These are phyloP conservation scores for Ophiostoma pallidulum DNA, from an alignment of 2,329 filamentous ascomycete genomes.

Conservation along the genomic window DNA sequence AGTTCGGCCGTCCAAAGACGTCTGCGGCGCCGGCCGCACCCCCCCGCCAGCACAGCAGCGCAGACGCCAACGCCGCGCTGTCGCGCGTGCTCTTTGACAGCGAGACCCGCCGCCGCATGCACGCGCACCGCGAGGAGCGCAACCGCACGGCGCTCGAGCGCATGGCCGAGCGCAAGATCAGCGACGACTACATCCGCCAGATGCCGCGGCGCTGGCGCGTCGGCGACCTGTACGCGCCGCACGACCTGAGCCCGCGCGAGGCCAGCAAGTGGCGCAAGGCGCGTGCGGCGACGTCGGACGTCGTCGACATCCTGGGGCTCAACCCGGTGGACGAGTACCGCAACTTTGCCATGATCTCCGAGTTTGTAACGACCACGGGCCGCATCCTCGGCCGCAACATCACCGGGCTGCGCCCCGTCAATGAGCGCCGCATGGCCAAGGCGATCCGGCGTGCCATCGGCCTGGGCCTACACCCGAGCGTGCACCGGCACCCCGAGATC, in stretches of 20 bases:
- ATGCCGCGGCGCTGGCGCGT: conserved; percentile 60
- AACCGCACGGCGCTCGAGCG: conserved; percentile 28
- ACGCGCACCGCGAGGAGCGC: conserved; percentile 7
- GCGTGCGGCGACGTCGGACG: conserved; percentile 50
- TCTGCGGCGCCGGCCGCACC: neutral
- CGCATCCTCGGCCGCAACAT: conserved; percentile 68
- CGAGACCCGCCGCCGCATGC: conserved; percentile 11
- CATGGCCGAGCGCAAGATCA: conserved; percentile 30
- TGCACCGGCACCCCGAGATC: conserved; percentile 81
- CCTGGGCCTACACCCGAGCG: conserved; percentile 82
- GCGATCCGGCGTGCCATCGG: conserved; percentile 83
- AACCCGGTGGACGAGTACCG: conserved; percentile 81
- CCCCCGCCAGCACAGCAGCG: neutral
- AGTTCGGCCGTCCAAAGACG: neutral
- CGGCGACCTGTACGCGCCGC: conserved; percentile 85
- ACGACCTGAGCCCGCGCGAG: conserved; percentile 71
- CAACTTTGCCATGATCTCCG: conserved; percentile 86
- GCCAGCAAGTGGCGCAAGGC: conserved; percentile 68
- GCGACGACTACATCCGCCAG: conserved; percentile 50
- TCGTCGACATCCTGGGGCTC: conserved; percentile 69
- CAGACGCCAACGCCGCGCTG: conserved; percentile 12
- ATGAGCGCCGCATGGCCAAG: conserved; percentile 89
- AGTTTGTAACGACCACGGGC: conserved; percentile 77
- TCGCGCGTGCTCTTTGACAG: conserved; percentile 15
- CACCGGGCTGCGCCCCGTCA: conserved; percentile 75